These are phyloP conservation scores for Sideroxylon spinosum DNA, from an alignment of 179 eudicot genomes.

Conservation along the genomic window DNA sequence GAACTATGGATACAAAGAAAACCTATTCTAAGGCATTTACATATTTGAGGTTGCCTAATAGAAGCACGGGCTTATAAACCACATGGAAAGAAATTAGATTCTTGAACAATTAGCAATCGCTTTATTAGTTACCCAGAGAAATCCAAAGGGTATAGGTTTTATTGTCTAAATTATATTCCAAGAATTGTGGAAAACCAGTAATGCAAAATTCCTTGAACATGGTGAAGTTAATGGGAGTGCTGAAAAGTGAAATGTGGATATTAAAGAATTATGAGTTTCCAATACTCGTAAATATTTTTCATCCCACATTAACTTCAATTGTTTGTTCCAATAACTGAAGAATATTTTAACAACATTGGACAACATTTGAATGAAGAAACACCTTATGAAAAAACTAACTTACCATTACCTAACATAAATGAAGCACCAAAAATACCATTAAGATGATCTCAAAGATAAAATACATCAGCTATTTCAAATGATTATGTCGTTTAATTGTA, in stretches of 20 bases:
- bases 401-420: neutral
- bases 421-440: too few relatives aligned
- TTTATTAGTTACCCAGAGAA: neutral
- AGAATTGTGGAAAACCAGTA: neutral
- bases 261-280: too few relatives aligned
- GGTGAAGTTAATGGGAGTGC: too few relatives aligned
- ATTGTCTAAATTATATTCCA: neutral
- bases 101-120: neutral
- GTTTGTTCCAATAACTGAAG: neutral
- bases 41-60: neutral
- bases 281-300: too few relatives aligned
- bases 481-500: neutral
- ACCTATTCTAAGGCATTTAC: neutral
- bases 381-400: too few relatives aligned
- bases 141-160: neutral
- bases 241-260: too few relatives aligned
- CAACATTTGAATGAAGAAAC: neutral
- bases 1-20: too few relatives aligned
- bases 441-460: too few relatives aligned
- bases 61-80: neutral
- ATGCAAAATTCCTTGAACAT: too few relatives aligned
- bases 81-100: neutral
- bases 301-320: neutral
- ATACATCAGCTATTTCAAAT: too few relatives aligned
- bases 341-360: too few relatives aligned